Evolutionary conservation across 306 rosid genomes (phyloP).

Genomic region (Hippophae rhamnoides): DNA sequence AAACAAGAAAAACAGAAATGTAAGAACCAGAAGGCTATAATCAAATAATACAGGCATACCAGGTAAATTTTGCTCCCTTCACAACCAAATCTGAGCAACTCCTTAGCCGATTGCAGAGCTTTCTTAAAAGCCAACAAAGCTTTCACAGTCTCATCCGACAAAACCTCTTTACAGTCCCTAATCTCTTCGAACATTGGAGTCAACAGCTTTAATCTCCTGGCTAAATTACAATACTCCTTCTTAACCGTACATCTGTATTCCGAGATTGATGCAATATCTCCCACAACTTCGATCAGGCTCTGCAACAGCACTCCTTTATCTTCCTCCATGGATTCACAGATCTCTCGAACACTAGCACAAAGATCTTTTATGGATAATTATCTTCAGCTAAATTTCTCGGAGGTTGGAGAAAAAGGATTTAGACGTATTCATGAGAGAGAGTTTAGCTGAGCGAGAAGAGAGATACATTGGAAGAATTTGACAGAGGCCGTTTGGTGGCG

Average conservation of each 20-base stretch:
- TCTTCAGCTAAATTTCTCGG: slow-evolving; percentile 8
- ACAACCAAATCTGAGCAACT: slow-evolving; percentile 67
- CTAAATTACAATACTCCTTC: slow-evolving; percentile 83
- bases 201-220: slow-evolving; percentile 77
- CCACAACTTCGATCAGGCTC: slow-evolving; percentile 51
- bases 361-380: too few species aligned
- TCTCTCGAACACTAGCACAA: slow-evolving; percentile 8
- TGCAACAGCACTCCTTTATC: slow-evolving; percentile 41
- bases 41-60: slow-evolving; percentile 44
- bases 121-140: slow-evolving; percentile 50
- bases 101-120: slow-evolving; percentile 59
- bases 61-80: slow-evolving; percentile 84
- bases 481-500: slow-evolving; percentile 18
- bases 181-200: slow-evolving; percentile 92
- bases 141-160: slow-evolving; percentile 36
- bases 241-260: slow-evolving; percentile 67
- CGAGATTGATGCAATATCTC: slow-evolving; percentile 66
- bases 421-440: slow-evolving; percentile 19
- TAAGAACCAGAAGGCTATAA: neutral
- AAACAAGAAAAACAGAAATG: neutral
- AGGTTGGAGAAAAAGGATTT: slow-evolving; percentile 11
- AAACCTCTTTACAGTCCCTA: slow-evolving; percentile 40
- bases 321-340: slow-evolving; percentile 54
- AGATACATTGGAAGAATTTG: neutral
- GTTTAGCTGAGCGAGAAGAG: neutral